Percentiles rank a stretch among this genome's conserved stretches.
Evolutionary conservation across 2,329 filamentous ascomycete genomes (phyloP).

Genomic region (Sporothrix inflata): DNA sequence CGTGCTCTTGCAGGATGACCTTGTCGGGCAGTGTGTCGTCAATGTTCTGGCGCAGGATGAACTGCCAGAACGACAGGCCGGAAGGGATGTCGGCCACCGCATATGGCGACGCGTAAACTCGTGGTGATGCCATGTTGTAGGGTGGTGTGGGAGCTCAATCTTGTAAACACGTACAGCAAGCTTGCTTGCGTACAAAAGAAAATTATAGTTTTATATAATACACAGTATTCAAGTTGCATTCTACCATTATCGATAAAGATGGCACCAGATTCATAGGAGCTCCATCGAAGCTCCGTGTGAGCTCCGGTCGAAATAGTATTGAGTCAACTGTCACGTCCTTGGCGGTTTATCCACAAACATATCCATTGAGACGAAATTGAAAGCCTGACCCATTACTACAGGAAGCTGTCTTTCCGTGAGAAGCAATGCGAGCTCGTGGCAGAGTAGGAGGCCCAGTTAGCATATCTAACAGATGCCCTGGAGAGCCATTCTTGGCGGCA

Average conservation of each 20-base stretch:
- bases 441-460: too few relatives aligned
- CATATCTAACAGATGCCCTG: too few relatives aligned
- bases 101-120: conserved; percentile 1
- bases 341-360: not conserved
- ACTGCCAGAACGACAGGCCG: conserved; percentile 24
- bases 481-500: too few relatives aligned
- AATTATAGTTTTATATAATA: conserved; percentile 4
- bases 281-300: not conserved
- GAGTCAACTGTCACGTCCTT: not conserved
- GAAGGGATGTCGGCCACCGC: not conserved
- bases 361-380: not conserved
- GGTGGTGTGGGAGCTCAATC: too few relatives aligned
- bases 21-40: conserved; percentile 24
- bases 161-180: too few relatives aligned
- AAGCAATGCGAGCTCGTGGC: too few relatives aligned
- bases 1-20: conserved; percentile 22
- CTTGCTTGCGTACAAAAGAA: not conserved
- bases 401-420: not conserved
- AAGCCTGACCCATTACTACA: too few relatives aligned
- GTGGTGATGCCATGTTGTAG: not conserved
- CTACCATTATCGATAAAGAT: not conserved
- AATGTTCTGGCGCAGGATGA: conserved; percentile 19
- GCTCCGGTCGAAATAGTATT: not conserved
- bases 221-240: too few relatives aligned
- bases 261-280: not conserved